Evolutionary conservation across 2,329 filamentous ascomycete genomes (phyloP).

Genomic region (Aspergillus alliaceus): DNA sequence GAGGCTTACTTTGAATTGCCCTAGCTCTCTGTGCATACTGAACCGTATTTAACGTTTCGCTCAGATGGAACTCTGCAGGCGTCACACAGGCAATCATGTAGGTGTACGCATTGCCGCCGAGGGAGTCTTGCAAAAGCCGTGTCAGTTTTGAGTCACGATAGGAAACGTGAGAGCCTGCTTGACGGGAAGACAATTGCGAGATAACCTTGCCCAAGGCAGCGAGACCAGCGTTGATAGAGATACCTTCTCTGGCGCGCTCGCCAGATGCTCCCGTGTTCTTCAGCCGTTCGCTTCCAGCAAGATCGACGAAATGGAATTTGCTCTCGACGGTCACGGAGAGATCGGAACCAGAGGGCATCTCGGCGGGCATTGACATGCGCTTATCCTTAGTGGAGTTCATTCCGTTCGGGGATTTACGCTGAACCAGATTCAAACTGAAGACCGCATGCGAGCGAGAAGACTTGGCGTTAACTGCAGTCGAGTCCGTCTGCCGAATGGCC

Average conservation of each 20-base stretch:
- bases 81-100: conserved; percentile 99
- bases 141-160: conserved; percentile 98
- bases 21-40: conserved; percentile 95
- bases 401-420: conserved; percentile 63
- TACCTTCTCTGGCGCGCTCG: conserved; percentile 91
- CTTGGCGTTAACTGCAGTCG: conserved; percentile 95
- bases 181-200: conserved; percentile 89
- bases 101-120: conserved; percentile 95
- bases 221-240: conserved; percentile 95
- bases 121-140: conserved; percentile 88
- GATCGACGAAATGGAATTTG: conserved; percentile 97
- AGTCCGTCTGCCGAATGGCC: conserved; percentile 90
- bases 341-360: conserved; percentile 67
- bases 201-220: conserved; percentile 97
- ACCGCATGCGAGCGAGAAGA: conserved; percentile 97
- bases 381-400: conserved; percentile 67
- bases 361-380: conserved; percentile 80
- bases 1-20: conserved; percentile 95
- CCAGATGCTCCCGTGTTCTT: conserved; percentile 97
- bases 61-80: conserved; percentile 93
- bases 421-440: conserved; percentile 87
- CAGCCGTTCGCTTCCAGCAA: conserved; percentile 91
- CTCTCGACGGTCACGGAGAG: conserved; percentile 83
- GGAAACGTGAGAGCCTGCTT: conserved; percentile 85
- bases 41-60: conserved; percentile 95